phyloP scores from a whole-genome alignment of 768 basidiomycete species.

The Trametes cinnabarina region DNA sequence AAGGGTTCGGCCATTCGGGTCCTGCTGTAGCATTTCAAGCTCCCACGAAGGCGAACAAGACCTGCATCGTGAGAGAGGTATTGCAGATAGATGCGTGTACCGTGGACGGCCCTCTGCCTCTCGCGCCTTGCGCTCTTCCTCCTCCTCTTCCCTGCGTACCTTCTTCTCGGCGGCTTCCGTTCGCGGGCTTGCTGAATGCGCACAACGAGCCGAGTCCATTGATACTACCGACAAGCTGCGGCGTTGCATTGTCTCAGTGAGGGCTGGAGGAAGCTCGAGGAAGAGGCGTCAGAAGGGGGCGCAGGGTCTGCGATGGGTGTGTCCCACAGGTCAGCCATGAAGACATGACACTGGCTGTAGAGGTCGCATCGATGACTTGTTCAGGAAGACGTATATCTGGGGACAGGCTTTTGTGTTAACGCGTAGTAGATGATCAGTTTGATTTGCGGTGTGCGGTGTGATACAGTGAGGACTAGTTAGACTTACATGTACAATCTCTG shows the following conservation, averaged over 20 bases:
- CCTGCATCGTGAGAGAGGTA: too few relatives aligned
- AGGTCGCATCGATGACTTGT: not conserved
- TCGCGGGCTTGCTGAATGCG: too few relatives aligned
- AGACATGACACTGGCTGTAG: constrained; percentile 12
- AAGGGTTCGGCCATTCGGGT: too few relatives aligned
- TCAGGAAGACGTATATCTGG: constrained; percentile 3
- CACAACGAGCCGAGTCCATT: constrained; percentile 1
- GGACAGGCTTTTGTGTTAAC: not conserved
- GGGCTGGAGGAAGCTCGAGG: constrained; percentile 18
- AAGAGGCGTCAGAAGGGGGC: constrained; percentile 9
- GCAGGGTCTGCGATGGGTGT: constrained; percentile 18
- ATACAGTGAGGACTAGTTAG: not conserved
- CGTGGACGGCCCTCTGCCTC: too few relatives aligned
- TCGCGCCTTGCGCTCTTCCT: too few relatives aligned
- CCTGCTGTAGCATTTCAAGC: too few relatives aligned
- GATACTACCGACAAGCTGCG: constrained; percentile 8
- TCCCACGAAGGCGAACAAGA: too few relatives aligned
- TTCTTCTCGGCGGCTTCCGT: too few relatives aligned
- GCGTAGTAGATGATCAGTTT: too few relatives aligned
- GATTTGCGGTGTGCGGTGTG: not conserved
- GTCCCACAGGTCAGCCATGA: constrained; percentile 18
- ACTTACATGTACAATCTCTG: constrained; percentile 1
- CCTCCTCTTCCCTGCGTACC: too few relatives aligned
- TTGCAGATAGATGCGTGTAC: too few relatives aligned
- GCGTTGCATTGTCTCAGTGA: constrained; percentile 8